Evolutionary conservation across 768 basidiomycete genomes (phyloP), one percentile per base, ranked within the genome.

Genomic region (Boletus coccyginus): DNA sequence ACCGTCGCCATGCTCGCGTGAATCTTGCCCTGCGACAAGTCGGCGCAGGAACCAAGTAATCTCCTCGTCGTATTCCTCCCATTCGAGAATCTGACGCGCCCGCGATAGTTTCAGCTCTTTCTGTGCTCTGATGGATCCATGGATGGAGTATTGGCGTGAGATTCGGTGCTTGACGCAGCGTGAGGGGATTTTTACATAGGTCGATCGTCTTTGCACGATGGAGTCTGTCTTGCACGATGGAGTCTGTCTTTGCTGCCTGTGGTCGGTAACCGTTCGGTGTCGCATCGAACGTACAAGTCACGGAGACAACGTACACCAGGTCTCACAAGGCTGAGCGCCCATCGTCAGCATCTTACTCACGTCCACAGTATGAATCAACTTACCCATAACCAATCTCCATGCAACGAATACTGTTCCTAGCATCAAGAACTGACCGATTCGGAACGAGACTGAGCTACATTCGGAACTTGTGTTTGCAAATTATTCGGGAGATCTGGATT

Each of bases 361-460:
- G 44, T 50, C 39, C 31, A 48, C 9, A 27, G 33, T 24, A 14
- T 21, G 21, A 21, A 31, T 47, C 8, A 16, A 78, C 81, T 51
- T 70, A 92, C 91, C 96, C 97, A 99, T 63, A 98, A 75, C 97
- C 97, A 99, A 64, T 94, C 90, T 72, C 93, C 90, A 56, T 84
- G 83, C 16, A 98, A 76, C 0, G 97, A 94, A 72, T 83, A 89
- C 92, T 95, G 58, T 92, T 17, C 42, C 16, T 12, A 41, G 38
- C 36, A 49, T 69, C 29, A 60, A 52, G 2, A 24, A 12, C 32
- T 2, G 35, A 19, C 27, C 17, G 19, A 40, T 16, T 50, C 38
- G 3, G 1, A 36, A 7, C 29, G 6, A 32, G 12, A n/a, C n/a
- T n/a, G 5, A 78, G 90, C 77, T 72, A 94, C 92, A 55, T 98